Evolutionary conservation across 805 yeast species (phyloP), one percentile per base, ranked within the genome.

Genomic region (Candida boleticola): DNA sequence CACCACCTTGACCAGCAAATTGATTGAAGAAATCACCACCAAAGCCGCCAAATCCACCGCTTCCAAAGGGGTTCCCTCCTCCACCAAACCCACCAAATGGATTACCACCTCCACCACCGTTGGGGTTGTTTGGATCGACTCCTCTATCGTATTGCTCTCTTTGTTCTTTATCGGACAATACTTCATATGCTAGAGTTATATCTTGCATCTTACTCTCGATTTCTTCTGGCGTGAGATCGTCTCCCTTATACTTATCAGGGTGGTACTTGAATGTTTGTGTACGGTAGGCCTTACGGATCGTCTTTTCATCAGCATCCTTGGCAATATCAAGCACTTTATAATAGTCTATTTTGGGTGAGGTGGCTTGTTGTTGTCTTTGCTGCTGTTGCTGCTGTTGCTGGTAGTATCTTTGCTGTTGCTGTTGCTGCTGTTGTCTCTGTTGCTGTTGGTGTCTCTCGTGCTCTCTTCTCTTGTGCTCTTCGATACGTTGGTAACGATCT

Each of bases 161-260:
- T 45, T 76, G 66, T 35, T 80, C 85, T 1, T 79, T 77, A 50
- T 85, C 80, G 7, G 89, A 77, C 29, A 92, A 70, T 2, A 84
- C 82, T 58, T 89, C 97, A 61, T 93, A 89, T 0, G 98, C 98
- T 57, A 85, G 88, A 62, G 92, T 93, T 48, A 92, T 86, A 42
- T 84, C 90, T 37, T 95, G 89, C 90, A 92, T 93, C 54, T 85
- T 87, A 38, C 70, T 70, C 61, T 89, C 96, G 29, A 85, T 83
- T 44, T 84, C 77, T 25, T 82, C 87, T 22, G 78, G 74, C 6
- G 82, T 71, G 45, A 84, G 59, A 29, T 83, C 87, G 27, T 80
- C 82, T 1, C 72, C 71, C 53, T 80, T 81, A 57, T 86, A 83
- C 60, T 92, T 93, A 63, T 92, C 99, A 0, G 99, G 99, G 58